Evolutionary conservation across 106 monocot species (phyloP), one percentile per base, ranked within the genome.

Genomic region (Dioscorea dumetorum): DNA sequence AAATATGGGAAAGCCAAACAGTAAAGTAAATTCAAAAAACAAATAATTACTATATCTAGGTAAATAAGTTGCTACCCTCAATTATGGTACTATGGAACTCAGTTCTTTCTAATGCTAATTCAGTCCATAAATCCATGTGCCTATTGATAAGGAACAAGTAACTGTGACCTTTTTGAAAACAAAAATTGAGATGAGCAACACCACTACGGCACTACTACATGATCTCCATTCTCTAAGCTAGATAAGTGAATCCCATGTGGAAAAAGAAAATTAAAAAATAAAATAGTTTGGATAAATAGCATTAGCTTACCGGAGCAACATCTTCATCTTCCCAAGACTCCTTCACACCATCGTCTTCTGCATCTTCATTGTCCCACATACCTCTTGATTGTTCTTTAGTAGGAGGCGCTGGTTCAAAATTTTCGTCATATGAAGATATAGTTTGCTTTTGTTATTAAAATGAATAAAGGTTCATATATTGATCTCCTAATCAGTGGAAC

Each of bases 321-420:
- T 70, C 70, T 2, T 70, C 70, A 59, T 70, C 70, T 13, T 70
- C 70, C 70, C 70, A 70, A 59, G 70, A 70, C 58, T 70, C 70
- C 31, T 59, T 70, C 21, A 70, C 41, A 22, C 48, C 48, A 41
- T 70, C 59, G 41, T 70, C 70, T 35, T 70, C 70, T 48, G 22
- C 70, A 70, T 70, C 70, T 70, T 70, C 70, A 70, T 70, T 59
- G 4, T 70, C 59, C 70, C 70, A 70, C 4, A 21, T 16, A 19
- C 12, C 20, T 48, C 41, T 70, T 31, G 21, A 48, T 19, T 59
- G 41, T 33, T 59, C 54, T 22, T 70, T 58, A 59, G 20, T 12
- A 60, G 70, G 58, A 48, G 31, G 35, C 5, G 11, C 33, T 41
- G 70, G 70, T 5, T 70, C 70, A 48, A 70, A 70, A 48, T 34